These are phyloP conservation scores for Colletotrichum theobromicola DNA, from an alignment of 2,329 filamentous ascomycete species.

Conservation along the genomic window DNA sequence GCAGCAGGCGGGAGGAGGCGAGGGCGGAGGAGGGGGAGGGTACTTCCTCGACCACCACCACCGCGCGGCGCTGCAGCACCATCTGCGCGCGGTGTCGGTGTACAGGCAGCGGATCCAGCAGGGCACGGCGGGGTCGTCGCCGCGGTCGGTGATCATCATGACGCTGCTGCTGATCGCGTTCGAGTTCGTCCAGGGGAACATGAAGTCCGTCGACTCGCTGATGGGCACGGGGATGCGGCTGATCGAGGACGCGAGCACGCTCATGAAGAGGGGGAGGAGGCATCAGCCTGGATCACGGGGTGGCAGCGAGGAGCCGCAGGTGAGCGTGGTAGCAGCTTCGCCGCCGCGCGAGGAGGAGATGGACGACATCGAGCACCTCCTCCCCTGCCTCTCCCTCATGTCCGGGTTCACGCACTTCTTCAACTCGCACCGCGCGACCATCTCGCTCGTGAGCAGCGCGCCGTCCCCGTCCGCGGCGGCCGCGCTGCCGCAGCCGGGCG, in stretches of 20 bases:
- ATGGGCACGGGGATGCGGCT: conserved; percentile 9
- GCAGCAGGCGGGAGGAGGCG: neutral
- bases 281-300: neutral
- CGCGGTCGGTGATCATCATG: conserved; percentile 20
- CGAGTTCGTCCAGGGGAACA: conserved; percentile 25
- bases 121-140: neutral
- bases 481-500: neutral
- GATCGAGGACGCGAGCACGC: conserved; percentile 3
- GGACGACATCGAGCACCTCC: conserved; percentile 17
- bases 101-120: conserved; percentile 17
- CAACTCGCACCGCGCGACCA: neutral
- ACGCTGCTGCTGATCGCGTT: conserved; percentile 24
- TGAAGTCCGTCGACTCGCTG: conserved; percentile 10
- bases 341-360: conserved; percentile 2
- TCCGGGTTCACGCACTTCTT: conserved; percentile 19
- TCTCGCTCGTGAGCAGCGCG: conserved; percentile 2
- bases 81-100: conserved; percentile 17
- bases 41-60: conserved; percentile 11
- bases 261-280: neutral
- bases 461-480: too few species aligned
- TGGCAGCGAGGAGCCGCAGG: too few species aligned
- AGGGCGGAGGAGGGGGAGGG: too few species aligned
- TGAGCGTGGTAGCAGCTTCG: neutral
- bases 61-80: conserved; percentile 15
- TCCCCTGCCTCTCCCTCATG: conserved; percentile 17